phyloP scores from a whole-genome alignment of 129 eudicot species.

The Flaveria robusta region DNA sequence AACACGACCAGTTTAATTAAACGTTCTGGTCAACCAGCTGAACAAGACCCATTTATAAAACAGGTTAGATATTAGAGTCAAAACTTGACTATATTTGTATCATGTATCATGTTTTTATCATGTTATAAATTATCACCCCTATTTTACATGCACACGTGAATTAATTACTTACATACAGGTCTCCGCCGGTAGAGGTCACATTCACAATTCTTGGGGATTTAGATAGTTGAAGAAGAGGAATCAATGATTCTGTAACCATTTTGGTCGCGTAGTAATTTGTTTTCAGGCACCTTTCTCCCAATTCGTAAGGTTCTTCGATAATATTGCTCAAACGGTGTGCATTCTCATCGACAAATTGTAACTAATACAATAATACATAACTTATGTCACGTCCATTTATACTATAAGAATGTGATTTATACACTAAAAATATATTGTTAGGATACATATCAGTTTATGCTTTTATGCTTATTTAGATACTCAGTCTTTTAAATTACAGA shows the following conservation, averaged over 20 bases:
- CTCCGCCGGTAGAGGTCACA: neutral
- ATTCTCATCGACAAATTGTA: conserved; percentile 7
- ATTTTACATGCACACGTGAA: neutral
- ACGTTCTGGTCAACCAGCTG: no score
- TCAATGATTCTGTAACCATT: neutral
- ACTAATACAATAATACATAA: neutral
- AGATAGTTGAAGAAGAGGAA: conserved; percentile 23
- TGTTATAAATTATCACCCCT: no score
- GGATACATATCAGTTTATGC: neutral
- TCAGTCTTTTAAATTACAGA: no score
- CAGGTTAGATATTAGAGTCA: no score
- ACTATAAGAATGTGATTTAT: neutral
- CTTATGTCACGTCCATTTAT: neutral
- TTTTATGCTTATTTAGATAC: neutral
- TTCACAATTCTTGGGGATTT: conserved; percentile 24
- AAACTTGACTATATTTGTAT: no score
- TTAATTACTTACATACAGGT: conserved; percentile 15
- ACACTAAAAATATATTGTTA: neutral
- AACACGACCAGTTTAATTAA: no score
- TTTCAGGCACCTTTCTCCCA: conserved; percentile 15
- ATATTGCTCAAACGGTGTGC: neutral
- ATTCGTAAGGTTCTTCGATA: conserved; percentile 16
- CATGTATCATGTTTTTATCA: no score
- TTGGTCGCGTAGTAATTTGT: conserved; percentile 13
- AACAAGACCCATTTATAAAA: no score